A percentile compares a stretch with the other conserved stretches of the same genome.
These are phyloP conservation scores for Hypoxylon sp. DNA, from an alignment of 2,329 filamentous ascomycete genomes.

Conservation along the genomic window DNA sequence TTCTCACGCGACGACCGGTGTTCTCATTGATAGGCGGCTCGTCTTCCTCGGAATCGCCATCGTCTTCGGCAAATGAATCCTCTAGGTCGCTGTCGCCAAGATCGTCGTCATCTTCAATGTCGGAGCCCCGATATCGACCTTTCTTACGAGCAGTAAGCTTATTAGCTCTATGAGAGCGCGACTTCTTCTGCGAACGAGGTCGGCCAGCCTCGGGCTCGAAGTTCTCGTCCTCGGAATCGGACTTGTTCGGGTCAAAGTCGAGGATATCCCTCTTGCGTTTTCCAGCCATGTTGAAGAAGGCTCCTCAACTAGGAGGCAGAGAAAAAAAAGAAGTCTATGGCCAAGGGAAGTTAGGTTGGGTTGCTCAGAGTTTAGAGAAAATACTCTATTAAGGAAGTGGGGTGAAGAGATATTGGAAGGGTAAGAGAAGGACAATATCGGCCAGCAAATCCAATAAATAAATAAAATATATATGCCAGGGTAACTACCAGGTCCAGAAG, in stretches of 20 bases:
- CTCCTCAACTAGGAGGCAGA: too few species aligned
- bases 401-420: too few species aligned
- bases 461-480: too few species aligned
- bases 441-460: too few species aligned
- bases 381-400: too few species aligned
- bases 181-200: slow-evolving; percentile 50
- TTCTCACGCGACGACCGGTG: slow-evolving; percentile 57
- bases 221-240: slow-evolving; percentile 72
- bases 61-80: slow-evolving; percentile 56
- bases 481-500: too few species aligned
- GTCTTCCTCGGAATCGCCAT: slow-evolving; percentile 49
- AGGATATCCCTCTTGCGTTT: slow-evolving; percentile 66
- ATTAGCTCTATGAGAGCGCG: slow-evolving; percentile 50
- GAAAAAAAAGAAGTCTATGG: too few species aligned
- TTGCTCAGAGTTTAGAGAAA: too few species aligned
- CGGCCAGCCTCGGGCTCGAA: slow-evolving; percentile 64
- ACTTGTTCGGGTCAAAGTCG: slow-evolving; percentile 72
- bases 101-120: slow-evolving; percentile 66
- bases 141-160: slow-evolving; percentile 41
- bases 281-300: slow-evolving; percentile 51
- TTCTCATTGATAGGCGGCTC: slow-evolving; percentile 50
- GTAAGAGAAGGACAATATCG: too few species aligned
- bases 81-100: slow-evolving; percentile 63
- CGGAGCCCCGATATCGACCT: slow-evolving; percentile 64
- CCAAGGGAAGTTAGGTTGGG: too few species aligned